Percentiles rank a stretch among this genome's conserved stretches.
phyloP scores from a whole-genome alignment of 768 basidiomycete species.

The Calocybe cyanea region DNA sequence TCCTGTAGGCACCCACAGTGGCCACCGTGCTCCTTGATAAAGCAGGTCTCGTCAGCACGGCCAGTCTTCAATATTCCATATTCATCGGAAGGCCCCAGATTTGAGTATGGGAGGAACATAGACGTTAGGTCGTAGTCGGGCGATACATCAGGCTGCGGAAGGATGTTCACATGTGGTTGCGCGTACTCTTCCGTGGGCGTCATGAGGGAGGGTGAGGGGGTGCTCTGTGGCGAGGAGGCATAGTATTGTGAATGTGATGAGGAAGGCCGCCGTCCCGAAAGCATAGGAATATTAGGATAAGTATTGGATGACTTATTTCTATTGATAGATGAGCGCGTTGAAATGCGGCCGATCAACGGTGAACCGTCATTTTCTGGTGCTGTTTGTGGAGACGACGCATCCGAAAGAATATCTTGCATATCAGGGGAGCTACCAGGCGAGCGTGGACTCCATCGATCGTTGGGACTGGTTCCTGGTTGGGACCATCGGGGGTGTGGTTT shows the following conservation, averaged over 20 bases:
- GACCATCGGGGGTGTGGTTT: slow-evolving; percentile 69
- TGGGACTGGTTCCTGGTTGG: slow-evolving; percentile 37
- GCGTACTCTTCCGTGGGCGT: slow-evolving; percentile 45
- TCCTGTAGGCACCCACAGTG: slow-evolving; percentile 62
- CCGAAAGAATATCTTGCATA: slow-evolving; percentile 15
- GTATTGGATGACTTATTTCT: slow-evolving; percentile 13
- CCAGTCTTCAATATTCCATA: slow-evolving; percentile 16
- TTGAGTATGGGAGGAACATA: slow-evolving; percentile 35
- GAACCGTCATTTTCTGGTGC: slow-evolving; percentile 27
- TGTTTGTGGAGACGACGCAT: slow-evolving; percentile 25
- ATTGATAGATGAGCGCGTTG: slow-evolving; percentile 13
- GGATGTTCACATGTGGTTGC: slow-evolving; percentile 27
- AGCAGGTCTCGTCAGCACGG: slow-evolving; percentile 21
- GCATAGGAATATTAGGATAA: slow-evolving; percentile 17
- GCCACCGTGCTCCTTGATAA: slow-evolving; percentile 25
- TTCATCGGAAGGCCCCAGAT: slow-evolving; percentile 23
- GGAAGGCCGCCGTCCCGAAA: slow-evolving; percentile 19
- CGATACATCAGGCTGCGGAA: slow-evolving; percentile 20
- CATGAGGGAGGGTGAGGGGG: slow-evolving; percentile 35
- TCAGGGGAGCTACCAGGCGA: slow-evolving; percentile 16
- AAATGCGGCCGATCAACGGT: slow-evolving; percentile 8
- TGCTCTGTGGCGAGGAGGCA: slow-evolving; percentile 29
- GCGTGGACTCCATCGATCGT: slow-evolving; percentile 25
- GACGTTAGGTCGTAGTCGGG: slow-evolving; percentile 40
- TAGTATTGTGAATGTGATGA: slow-evolving; percentile 26